Evolutionary conservation across 495 filamentous ascomycete genomes (phyloP).

Genomic region (Podospora pseudopauciseta): DNA sequence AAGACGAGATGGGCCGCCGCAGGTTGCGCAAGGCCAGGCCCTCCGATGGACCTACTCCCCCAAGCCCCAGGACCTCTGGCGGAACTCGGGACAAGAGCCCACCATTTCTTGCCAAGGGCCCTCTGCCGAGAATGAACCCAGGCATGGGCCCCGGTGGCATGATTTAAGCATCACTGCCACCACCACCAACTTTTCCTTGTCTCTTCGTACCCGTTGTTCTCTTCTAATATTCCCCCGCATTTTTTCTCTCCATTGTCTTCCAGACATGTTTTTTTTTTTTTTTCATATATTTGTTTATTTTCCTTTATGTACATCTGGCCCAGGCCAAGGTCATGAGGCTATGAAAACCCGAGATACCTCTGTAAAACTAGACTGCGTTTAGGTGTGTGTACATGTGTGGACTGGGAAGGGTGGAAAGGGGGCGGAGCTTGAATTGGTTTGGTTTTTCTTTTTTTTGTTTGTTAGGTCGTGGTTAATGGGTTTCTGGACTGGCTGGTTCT

Average conservation of each 20-base stretch:
- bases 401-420: neutral
- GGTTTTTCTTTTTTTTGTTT: slow-evolving; percentile 3
- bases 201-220: neutral
- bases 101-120: slow-evolving; percentile 29
- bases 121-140: slow-evolving; percentile 24
- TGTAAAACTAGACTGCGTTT: slow-evolving; percentile 10
- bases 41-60: slow-evolving; percentile 39
- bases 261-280: slow-evolving; percentile 22
- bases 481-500: slow-evolving; percentile 8
- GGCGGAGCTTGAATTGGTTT: neutral
- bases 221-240: slow-evolving; percentile 11
- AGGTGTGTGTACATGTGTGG: neutral
- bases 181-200: neutral
- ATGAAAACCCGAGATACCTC: slow-evolving; percentile 36
- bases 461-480: neutral
- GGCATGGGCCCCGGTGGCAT: slow-evolving; percentile 43
- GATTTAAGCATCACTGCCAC: slow-evolving; percentile 33
- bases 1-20: slow-evolving; percentile 48
- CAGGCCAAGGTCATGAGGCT: slow-evolving; percentile 19
- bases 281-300: slow-evolving; percentile 15
- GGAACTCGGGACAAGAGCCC: slow-evolving; percentile 42
- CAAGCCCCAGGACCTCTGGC: slow-evolving; percentile 45
- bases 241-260: slow-evolving; percentile 1
- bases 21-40: slow-evolving; percentile 48
- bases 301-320: slow-evolving; percentile 4